These are phyloP conservation scores for Kondoa subrosea DNA, from an alignment of 768 basidiomycete genomes.

Conservation along the genomic window DNA sequence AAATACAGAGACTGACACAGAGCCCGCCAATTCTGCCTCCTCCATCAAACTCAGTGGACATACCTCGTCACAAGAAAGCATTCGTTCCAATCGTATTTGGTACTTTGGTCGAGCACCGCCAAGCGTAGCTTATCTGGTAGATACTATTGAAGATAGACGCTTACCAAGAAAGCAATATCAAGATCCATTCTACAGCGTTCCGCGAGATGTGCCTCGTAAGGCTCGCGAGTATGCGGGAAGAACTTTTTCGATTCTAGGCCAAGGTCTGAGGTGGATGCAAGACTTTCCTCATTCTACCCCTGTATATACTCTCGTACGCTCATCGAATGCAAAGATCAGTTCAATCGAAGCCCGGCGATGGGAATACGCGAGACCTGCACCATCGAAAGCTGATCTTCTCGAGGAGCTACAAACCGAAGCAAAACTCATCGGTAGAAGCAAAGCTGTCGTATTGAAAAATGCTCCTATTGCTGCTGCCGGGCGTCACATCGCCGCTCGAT, in stretches of 20 bases:
- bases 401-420: neutral
- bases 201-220: constrained; percentile 49
- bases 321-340: neutral
- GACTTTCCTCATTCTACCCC: constrained; percentile 37
- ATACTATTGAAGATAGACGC: constrained; percentile 29
- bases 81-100: neutral
- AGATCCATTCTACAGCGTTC: constrained; percentile 62
- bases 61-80: constrained; percentile 36
- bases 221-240: constrained; percentile 64
- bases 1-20: neutral
- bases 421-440: neutral
- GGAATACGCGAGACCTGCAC: constrained; percentile 20
- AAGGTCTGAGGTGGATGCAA: constrained; percentile 43
- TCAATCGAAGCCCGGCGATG: constrained; percentile 11
- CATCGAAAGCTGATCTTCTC: too few relatives aligned
- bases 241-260: constrained; percentile 53
- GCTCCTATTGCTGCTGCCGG: neutral
- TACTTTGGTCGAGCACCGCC: neutral
- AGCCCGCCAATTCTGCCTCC: constrained; percentile 12
- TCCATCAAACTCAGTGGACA: constrained; percentile 25
- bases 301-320: neutral
- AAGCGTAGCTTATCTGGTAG: neutral
- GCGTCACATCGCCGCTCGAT: neutral
- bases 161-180: constrained; percentile 49
- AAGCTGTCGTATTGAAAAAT: neutral